Percentiles rank a stretch among this genome's conserved stretches.
Conservation (phyloP, 345 rosid genomes). For the Dovyalis caffra region DNA sequence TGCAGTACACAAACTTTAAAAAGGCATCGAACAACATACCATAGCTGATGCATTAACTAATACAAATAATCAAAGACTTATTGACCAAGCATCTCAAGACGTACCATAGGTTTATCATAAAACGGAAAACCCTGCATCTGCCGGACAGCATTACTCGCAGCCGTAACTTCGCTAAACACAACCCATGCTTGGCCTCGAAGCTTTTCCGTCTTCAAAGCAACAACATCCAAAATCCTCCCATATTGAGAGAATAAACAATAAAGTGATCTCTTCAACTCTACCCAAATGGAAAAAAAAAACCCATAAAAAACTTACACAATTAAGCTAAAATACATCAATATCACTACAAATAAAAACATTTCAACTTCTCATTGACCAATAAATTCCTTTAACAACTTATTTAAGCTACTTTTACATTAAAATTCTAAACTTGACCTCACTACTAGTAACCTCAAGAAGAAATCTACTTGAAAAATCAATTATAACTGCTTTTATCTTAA, state of each 20-base stretch:
- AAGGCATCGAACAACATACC: background rate
- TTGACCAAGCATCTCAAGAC: constrained; percentile 13
- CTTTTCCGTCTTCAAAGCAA: constrained; percentile 91
- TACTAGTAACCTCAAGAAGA: background rate
- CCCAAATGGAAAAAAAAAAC: constrained; percentile 10
- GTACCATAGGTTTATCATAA: constrained; percentile 94
- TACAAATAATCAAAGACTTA: background rate
- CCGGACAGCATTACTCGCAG: constrained; percentile 92
- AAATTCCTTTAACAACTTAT: background rate
- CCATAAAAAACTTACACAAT: background rate
- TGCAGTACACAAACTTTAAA: background rate
- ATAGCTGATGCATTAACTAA: background rate
- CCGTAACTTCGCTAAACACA: constrained; percentile 78
- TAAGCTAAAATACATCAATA: background rate
- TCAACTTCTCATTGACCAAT: background rate
- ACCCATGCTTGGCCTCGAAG: constrained; percentile 99
- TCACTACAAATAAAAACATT: background rate
- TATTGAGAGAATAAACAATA: constrained; percentile 93
- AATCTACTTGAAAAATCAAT: background rate
- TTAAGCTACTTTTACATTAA: background rate
- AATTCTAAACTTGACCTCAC: background rate
- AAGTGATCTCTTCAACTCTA: constrained; percentile 95
- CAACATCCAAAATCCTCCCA: constrained; percentile 95
- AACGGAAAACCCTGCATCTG: constrained; percentile 98
- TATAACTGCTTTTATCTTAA: background rate